phyloP scores from a whole-genome alignment of 1,139 yeast species.

The Geotrichum macrosporum region DNA sequence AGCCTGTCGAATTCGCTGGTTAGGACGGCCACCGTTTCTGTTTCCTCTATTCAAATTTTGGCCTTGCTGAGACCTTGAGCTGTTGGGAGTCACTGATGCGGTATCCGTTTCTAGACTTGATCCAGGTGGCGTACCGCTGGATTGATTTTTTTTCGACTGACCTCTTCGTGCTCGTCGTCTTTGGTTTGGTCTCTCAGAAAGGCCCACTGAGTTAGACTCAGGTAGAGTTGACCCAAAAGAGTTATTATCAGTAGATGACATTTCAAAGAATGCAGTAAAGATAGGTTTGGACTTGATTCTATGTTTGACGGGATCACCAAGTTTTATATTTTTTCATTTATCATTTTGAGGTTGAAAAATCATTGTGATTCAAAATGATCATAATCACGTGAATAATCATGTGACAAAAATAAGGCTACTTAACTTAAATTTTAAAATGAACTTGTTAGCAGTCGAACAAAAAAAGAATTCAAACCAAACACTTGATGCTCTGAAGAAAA shows the following conservation, averaged over 20 bases:
- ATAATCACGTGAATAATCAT: not conserved
- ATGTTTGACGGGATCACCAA: too few relatives aligned
- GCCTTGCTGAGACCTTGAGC: not conserved
- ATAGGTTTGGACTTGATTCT: too few relatives aligned
- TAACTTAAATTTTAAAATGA: not conserved
- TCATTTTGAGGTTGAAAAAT: not conserved
- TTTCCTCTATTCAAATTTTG: too few relatives aligned
- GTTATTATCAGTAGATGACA: not conserved
- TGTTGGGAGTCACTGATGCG: not conserved
- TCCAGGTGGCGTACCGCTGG: too few relatives aligned
- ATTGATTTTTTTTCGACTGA: not conserved
- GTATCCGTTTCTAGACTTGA: not conserved
- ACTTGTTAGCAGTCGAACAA: too few relatives aligned
- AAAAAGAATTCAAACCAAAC: too few relatives aligned
- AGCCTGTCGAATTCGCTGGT: slow-evolving; percentile 17
- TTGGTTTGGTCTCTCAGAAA: not conserved
- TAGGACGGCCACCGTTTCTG: slow-evolving; percentile 10
- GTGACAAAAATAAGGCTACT: not conserved
- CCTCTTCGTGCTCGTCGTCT: slow-evolving; percentile 3
- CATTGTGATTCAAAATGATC: not conserved
- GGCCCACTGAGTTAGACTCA: not conserved
- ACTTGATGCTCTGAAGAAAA: too few relatives aligned
- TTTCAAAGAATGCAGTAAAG: not conserved
- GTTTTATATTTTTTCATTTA: too few relatives aligned
- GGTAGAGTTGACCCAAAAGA: not conserved